Percentiles rank a stretch among this genome's conserved stretches.
Conservation (phyloP, 257 asterid species). For the Striga asiatica region DNA sequence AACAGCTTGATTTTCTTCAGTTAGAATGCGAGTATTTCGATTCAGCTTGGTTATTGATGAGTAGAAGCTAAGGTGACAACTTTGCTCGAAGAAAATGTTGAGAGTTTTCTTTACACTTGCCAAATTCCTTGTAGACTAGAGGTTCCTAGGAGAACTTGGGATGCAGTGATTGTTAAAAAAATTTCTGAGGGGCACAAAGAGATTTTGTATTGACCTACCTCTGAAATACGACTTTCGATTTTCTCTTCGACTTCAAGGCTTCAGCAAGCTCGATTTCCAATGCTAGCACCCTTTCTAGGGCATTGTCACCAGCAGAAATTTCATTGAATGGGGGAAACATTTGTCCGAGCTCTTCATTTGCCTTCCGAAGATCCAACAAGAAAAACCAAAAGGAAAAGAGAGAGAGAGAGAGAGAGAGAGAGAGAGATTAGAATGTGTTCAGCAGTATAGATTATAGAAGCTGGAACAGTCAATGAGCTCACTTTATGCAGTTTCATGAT, state of each 20-base stretch:
- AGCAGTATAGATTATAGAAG: background rate
- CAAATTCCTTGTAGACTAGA: too few species aligned
- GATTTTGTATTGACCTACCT: too few species aligned
- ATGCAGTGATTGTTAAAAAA: too few species aligned
- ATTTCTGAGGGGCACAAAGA: too few species aligned
- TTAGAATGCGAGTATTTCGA: too few species aligned
- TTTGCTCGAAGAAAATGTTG: too few species aligned
- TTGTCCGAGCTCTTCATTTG: conserved; percentile 73
- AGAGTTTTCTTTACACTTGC: too few species aligned
- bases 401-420: conserved; percentile 6
- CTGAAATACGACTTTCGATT: conserved; percentile 45
- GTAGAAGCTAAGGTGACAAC: too few species aligned
- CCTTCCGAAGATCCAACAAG: conserved; percentile 37
- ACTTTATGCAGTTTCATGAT: conserved; percentile 60
- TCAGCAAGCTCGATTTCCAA: conserved; percentile 93
- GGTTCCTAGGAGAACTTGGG: too few species aligned
- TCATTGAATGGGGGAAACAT: conserved; percentile 66
- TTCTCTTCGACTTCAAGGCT: conserved; percentile 59
- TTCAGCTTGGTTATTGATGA: too few species aligned
- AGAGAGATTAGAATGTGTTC: conserved; percentile 14
- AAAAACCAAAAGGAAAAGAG: too few species aligned
- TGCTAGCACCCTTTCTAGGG: conserved; percentile 82
- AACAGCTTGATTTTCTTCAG: too few species aligned
- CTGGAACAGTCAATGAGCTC: conserved; percentile 18
- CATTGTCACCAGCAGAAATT: conserved; percentile 54